These are phyloP conservation scores for Ogataea ramenticola DNA, from an alignment of 805 yeast genomes.

Conservation along the genomic window DNA sequence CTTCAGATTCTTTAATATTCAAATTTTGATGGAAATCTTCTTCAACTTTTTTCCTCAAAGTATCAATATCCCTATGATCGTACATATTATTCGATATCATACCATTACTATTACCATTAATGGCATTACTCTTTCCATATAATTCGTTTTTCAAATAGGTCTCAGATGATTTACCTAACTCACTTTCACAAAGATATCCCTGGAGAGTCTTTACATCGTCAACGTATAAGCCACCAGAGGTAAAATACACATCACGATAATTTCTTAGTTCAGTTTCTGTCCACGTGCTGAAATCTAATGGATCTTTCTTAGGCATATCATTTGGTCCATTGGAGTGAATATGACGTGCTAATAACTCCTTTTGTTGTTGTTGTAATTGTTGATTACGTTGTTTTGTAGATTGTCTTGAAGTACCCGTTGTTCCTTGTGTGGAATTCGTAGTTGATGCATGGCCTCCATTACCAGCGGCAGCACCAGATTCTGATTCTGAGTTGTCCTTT, in stretches of 20 bases:
- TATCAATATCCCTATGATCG: constrained; percentile 23
- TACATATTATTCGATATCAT: constrained; percentile 7
- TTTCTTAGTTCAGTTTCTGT: constrained; percentile 59
- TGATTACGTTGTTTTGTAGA: constrained; percentile 55
- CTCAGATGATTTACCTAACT: constrained; percentile 65
- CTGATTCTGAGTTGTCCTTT: constrained; percentile 2
- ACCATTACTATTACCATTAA: background rate
- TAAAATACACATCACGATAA: constrained; percentile 49
- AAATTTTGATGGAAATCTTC: constrained; percentile 51
- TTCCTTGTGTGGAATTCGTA: constrained; percentile 25
- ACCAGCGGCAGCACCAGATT: background rate
- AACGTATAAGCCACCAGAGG: constrained; percentile 29
- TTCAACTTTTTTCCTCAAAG: constrained; percentile 21
- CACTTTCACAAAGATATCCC: constrained; percentile 64
- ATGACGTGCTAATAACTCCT: constrained; percentile 58
- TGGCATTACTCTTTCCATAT: background rate
- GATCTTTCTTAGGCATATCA: constrained; percentile 42
- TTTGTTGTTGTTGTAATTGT: constrained; percentile 62
- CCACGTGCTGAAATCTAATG: constrained; percentile 62
- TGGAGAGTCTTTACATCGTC: constrained; percentile 58
- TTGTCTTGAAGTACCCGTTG: constrained; percentile 27
- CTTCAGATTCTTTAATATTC: constrained; percentile 72
- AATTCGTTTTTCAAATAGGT: constrained; percentile 20
- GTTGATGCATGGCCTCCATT: constrained; percentile 6
- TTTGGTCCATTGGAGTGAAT: constrained; percentile 70